Conservation (phyloP, 768 basidiomycete genomes). For the Nevesoporus exiguus region DNA sequence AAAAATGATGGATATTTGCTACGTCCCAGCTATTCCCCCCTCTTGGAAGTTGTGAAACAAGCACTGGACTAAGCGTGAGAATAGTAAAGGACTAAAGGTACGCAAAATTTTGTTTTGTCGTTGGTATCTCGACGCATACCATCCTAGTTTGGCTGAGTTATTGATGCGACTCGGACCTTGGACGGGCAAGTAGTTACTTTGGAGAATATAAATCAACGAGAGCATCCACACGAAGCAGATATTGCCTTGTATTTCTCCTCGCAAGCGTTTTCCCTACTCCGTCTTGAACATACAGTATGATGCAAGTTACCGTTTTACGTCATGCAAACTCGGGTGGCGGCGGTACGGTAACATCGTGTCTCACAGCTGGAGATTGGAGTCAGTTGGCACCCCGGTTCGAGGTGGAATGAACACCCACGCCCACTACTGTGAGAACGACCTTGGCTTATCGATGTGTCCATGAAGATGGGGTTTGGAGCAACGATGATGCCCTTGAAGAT, state of each 20-base stretch:
- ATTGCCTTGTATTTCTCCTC: conserved; percentile 27
- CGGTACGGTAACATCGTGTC: background rate
- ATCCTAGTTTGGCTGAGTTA: background rate
- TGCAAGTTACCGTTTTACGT: background rate
- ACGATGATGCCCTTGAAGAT: background rate
- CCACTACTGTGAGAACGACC: background rate
- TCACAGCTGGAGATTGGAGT: background rate
- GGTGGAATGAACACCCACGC: background rate
- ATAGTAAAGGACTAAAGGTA: background rate
- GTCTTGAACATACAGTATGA: background rate
- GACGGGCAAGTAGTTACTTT: conserved; percentile 30
- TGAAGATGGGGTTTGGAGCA: background rate
- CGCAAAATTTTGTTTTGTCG: background rate
- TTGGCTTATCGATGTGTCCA: background rate
- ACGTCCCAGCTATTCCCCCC: too few species aligned
- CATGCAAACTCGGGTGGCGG: background rate
- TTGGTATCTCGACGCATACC: background rate
- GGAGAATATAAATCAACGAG: conserved; percentile 18
- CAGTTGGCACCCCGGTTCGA: background rate
- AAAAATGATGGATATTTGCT: too few species aligned
- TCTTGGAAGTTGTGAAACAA: too few species aligned
- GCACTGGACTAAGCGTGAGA: background rate
- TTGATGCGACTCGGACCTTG: conserved; percentile 29
- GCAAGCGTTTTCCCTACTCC: too few species aligned
- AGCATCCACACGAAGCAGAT: conserved; percentile 25